Percentiles rank a stretch among this genome's conserved stretches.
These are phyloP conservation scores for Exophiala alcalophila DNA, from an alignment of 2,329 filamentous ascomycete genomes.

Conservation along the genomic window DNA sequence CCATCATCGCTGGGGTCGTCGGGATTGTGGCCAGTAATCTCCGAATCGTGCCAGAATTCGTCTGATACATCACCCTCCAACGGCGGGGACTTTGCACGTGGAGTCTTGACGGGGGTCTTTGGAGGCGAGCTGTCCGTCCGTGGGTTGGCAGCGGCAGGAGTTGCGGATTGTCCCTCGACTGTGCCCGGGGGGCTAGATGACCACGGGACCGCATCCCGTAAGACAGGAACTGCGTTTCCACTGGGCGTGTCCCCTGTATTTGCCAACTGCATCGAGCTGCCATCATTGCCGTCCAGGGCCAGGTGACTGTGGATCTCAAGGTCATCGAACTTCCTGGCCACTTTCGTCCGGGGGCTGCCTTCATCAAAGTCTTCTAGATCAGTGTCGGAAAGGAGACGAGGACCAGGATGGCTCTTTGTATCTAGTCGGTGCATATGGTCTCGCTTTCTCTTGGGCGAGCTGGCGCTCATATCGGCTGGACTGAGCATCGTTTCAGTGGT, in stretches of 20 bases:
- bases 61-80: constrained; percentile 31
- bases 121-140: neutral
- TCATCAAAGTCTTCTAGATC: constrained; percentile 14
- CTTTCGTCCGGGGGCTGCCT: constrained; percentile 21
- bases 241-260: neutral
- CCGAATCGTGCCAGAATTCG: constrained; percentile 55
- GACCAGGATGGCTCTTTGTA: constrained; percentile 11
- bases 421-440: constrained; percentile 14
- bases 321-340: constrained; percentile 26
- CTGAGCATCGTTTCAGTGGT: too few species aligned
- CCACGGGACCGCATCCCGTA: neutral
- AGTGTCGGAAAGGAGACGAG: constrained; percentile 6
- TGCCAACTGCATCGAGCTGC: neutral
- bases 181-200: neutral
- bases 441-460: constrained; percentile 25
- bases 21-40: constrained; percentile 61
- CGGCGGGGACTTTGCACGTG: constrained; percentile 36
- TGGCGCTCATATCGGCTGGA: constrained; percentile 11
- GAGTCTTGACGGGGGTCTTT: neutral
- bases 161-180: neutral
- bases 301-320: constrained; percentile 29
- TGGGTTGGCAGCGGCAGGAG: neutral
- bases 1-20: constrained; percentile 60
- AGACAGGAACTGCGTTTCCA: neutral
- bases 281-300: neutral